A percentile compares a stretch with the other conserved stretches of the same genome.
phyloP scores from a whole-genome alignment of 805 yeast species.

The Spencermartinsiella europaea region DNA sequence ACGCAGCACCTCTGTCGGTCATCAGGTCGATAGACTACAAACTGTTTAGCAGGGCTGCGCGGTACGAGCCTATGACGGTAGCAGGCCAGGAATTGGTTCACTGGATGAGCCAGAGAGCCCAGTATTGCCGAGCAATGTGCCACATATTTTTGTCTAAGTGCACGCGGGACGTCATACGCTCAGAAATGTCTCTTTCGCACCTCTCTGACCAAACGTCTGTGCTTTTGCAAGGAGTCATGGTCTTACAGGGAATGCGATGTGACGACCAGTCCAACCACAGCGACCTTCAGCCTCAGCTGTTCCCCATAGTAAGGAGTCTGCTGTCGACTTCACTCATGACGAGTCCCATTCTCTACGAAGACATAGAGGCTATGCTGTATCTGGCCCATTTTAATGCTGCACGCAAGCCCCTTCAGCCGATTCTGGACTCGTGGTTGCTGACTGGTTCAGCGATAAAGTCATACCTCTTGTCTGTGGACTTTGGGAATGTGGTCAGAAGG shows the following conservation, averaged over 20 bases:
- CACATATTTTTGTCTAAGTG: conserved; percentile 47
- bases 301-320: conserved; percentile 46
- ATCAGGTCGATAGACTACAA: conserved; percentile 17
- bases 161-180: conserved; percentile 57
- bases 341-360: conserved; percentile 53
- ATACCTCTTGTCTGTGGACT: conserved; percentile 43
- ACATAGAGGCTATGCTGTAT: conserved; percentile 54
- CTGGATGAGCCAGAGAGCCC: conserved; percentile 42
- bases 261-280: conserved; percentile 48
- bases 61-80: conserved; percentile 31
- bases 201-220: conserved; percentile 21
- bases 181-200: conserved; percentile 50
- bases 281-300: conserved; percentile 43
- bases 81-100: conserved; percentile 42
- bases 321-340: conserved; percentile 46
- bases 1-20: conserved; percentile 33
- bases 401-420: conserved; percentile 49
- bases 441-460: conserved; percentile 50
- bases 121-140: conserved; percentile 41
- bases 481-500: conserved; percentile 22
- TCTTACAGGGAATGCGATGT: conserved; percentile 31
- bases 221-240: conserved; percentile 12
- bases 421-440: conserved; percentile 48
- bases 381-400: conserved; percentile 51
- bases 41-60: conserved; percentile 21